Evolutionary conservation across 306 rosid genomes (phyloP).

Genomic region (Gastrolobium bilobum): DNA sequence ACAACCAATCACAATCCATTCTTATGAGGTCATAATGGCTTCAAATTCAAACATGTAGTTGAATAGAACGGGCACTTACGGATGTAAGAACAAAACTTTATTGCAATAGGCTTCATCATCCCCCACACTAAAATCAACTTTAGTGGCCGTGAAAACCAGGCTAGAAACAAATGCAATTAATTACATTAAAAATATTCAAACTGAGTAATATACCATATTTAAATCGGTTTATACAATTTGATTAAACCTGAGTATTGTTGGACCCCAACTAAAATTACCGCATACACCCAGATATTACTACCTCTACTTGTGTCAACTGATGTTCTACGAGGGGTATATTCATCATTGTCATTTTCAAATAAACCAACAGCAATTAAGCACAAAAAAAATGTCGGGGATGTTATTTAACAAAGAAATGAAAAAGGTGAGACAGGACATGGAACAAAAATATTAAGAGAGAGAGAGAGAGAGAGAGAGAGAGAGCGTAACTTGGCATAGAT

Average conservation of each 20-base stretch:
- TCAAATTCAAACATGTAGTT: too few species aligned
- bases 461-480: background rate
- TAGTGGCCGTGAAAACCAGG: too few species aligned
- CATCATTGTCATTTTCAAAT: background rate
- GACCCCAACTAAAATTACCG: background rate
- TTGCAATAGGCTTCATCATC: too few species aligned
- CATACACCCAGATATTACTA: background rate
- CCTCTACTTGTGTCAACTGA: background rate
- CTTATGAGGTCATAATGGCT: background rate
- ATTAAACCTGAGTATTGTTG: background rate
- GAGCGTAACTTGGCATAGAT: background rate
- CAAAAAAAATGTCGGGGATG: background rate
- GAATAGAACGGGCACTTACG: too few species aligned
- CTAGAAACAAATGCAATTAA: too few species aligned
- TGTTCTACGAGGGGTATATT: too few species aligned
- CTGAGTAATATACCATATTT: too few species aligned
- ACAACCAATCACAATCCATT: background rate
- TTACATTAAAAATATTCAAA: too few species aligned
- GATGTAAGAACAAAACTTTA: too few species aligned
- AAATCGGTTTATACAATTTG: too few species aligned
- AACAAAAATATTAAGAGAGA: background rate
- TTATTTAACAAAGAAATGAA: background rate
- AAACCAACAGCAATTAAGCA: background rate
- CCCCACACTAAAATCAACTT: too few species aligned
- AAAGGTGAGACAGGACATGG: background rate